Evolutionary conservation across 2,329 filamentous ascomycete species (phyloP).

Genomic region (Didymella pomorum): DNA sequence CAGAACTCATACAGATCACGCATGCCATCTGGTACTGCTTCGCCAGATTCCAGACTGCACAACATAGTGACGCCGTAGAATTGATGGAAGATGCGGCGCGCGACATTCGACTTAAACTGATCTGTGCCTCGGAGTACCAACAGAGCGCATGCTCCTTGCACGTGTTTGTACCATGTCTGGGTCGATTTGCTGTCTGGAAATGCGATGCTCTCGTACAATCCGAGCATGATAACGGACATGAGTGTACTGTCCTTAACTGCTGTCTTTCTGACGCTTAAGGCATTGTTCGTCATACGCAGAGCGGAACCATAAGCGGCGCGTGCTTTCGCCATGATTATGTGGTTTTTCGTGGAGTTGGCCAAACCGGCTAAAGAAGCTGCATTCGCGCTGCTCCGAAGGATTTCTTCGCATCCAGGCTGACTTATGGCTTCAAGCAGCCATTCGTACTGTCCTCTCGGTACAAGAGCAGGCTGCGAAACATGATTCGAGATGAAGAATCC

Average conservation of each 20-base stretch:
- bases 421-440: constrained; percentile 36
- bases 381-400: constrained; percentile 33
- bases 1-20: constrained; percentile 33
- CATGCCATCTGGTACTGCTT: constrained; percentile 28
- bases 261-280: constrained; percentile 26
- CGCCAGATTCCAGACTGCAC: constrained; percentile 31
- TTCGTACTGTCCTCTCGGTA: constrained; percentile 40
- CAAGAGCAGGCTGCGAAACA: constrained; percentile 32
- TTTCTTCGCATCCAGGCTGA: constrained; percentile 26
- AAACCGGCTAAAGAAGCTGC: constrained; percentile 38
- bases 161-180: constrained; percentile 44
- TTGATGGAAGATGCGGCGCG: constrained; percentile 41
- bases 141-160: constrained; percentile 44
- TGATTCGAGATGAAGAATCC: constrained; percentile 44
- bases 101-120: constrained; percentile 32
- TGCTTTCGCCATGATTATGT: constrained; percentile 35
- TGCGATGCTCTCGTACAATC: constrained; percentile 46
- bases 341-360: constrained; percentile 36
- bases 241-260: constrained; percentile 39
- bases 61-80: constrained; percentile 39
- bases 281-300: constrained; percentile 35
- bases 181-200: constrained; percentile 39
- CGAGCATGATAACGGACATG: constrained; percentile 43
- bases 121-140: constrained; percentile 42
- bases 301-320: constrained; percentile 37